Conservation (phyloP, 2,329 filamentous ascomycete species). For the Botrytis porri region DNA sequence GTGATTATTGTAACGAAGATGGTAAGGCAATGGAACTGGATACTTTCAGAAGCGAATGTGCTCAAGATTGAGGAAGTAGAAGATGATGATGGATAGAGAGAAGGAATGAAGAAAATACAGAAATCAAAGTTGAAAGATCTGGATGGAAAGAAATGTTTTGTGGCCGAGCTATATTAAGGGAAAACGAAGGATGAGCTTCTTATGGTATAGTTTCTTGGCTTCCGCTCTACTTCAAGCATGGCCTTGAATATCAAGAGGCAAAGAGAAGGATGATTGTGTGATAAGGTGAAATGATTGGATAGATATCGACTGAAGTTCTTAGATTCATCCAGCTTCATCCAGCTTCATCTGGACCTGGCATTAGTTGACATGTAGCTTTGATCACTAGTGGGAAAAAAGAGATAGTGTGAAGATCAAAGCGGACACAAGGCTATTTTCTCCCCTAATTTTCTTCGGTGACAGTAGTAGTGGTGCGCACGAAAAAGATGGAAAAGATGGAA, state of each 20-base stretch:
- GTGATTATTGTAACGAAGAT: neutral
- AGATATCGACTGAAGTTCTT: neutral
- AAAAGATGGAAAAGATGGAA: neutral
- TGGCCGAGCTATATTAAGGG: neutral
- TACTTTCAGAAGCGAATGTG: neutral
- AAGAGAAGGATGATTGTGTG: neutral
- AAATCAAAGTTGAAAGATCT: neutral
- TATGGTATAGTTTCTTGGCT: neutral
- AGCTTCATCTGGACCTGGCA: constrained; percentile 5
- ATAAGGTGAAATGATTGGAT: neutral
- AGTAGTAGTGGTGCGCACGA: neutral
- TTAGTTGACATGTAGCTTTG: neutral
- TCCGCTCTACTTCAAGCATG: neutral
- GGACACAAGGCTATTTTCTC: neutral
- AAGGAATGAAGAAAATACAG: neutral
- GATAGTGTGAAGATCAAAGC: neutral
- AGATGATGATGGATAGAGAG: neutral
- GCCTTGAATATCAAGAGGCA: neutral
- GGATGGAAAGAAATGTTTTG: neutral
- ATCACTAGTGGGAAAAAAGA: neutral
- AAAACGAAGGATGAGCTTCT: neutral
- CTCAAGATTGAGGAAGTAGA: neutral
- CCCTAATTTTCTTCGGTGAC: neutral
- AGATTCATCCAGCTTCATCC: neutral
- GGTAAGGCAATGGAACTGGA: neutral